Percentiles rank a stretch among this genome's conserved stretches.
phyloP scores from a whole-genome alignment of 106 monocot species.

The Allium sativum region DNA sequence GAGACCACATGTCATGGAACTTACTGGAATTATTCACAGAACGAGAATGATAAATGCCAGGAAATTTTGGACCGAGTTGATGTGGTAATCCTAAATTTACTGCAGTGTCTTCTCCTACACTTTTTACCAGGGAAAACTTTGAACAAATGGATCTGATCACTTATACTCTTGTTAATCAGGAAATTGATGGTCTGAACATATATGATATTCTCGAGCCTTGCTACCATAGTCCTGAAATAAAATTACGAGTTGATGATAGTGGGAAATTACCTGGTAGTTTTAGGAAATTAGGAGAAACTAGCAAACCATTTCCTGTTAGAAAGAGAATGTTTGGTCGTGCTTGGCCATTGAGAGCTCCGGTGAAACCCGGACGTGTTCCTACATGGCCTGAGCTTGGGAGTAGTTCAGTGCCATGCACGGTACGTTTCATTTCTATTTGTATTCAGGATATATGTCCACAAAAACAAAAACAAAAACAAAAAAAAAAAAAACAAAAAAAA shows the following conservation, averaged over 20 bases:
- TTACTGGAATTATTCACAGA: slow-evolving; percentile 65
- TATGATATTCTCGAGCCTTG: slow-evolving; percentile 93
- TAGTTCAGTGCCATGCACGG: slow-evolving; percentile 59
- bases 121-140: too few relatives aligned
- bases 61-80: slow-evolving; percentile 39
- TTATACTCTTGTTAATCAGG: slow-evolving; percentile 21
- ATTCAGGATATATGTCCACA: too few relatives aligned
- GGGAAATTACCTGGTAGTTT: slow-evolving; percentile 59
- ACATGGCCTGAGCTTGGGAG: slow-evolving; percentile 77
- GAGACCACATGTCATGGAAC: slow-evolving; percentile 63
- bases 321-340: slow-evolving; percentile 92
- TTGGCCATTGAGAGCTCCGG: slow-evolving; percentile 86
- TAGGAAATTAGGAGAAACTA: slow-evolving; percentile 61
- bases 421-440: slow-evolving; percentile 8
- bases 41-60: slow-evolving; percentile 20
- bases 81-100: slow-evolving; percentile 21
- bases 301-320: slow-evolving; percentile 55
- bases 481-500: too few relatives aligned
- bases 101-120: too few relatives aligned
- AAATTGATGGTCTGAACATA: slow-evolving; percentile 42
- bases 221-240: slow-evolving; percentile 53
- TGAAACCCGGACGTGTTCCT: slow-evolving; percentile 76
- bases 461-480: too few relatives aligned
- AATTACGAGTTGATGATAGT: slow-evolving; percentile 14
- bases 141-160: too few relatives aligned